Evolutionary conservation across 75 land plant genomes (phyloP), one percentile per base, ranked within the genome.

Genomic region (Isoetes taiwanensis): DNA sequence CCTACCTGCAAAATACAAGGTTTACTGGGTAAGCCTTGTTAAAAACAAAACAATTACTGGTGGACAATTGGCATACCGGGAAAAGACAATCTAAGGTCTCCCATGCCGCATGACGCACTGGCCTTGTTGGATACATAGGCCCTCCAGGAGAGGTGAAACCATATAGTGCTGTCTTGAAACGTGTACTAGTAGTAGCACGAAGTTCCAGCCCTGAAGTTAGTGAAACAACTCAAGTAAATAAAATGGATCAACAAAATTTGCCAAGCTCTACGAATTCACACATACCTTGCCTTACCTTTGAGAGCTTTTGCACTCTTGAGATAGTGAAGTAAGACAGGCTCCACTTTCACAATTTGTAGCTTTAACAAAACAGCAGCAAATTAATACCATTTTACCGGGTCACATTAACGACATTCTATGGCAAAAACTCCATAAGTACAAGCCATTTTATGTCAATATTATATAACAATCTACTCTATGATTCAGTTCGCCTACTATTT

Each of bases 91-190:
- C 98, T 52, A 93, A 70, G 17, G 96, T 64, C 29, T 81, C 82
- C 96, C 96, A 93, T 21, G 98, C 86, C 10, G 86, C 95, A 72
- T 79, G 98, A 4, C 98, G 80, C 41, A 93, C 98, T 69, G 83
- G 91, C 62, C 96, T 72, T 29, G 98, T 93, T 21, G 98, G 98
- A 76, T 93, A 93, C 89, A 86, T 84, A 25, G 98, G 98, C 54
- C 98, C 98, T 50, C 98, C 98, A 35, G 98, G 98, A 50, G 96
- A 86, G 10, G 98, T 93, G 64, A 93, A 87, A 56, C 96, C 84
- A 64, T 84, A 93, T 30, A 93, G 74, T 37, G 96, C 86, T 17
- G 96, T 72, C 57, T 88, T 93, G 43, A 93, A 60, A 46, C 98
- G 64, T 29, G 81, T 88, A 53, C 90, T 93, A 43, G 98, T 93